phyloP scores from a whole-genome alignment of 192 early-diverging fungal species.

The Jimgerdemannia flammicorona region DNA sequence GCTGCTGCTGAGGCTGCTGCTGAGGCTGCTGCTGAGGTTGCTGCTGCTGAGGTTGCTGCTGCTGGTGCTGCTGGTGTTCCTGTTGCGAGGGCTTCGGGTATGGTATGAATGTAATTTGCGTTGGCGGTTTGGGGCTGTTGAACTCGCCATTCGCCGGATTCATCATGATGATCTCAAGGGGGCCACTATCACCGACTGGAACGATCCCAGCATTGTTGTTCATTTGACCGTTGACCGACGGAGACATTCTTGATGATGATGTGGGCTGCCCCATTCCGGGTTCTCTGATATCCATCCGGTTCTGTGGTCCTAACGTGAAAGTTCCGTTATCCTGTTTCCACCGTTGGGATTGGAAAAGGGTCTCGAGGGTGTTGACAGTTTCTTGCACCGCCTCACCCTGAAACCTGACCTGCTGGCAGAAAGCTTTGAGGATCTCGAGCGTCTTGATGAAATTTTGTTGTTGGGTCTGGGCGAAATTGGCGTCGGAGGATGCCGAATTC shows the following conservation, averaged over 20 bases:
- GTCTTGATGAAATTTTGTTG: neutral
- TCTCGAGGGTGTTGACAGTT: neutral
- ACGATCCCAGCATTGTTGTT: no score
- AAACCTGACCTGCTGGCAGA: neutral
- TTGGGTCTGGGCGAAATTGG: neutral
- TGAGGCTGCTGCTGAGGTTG: no score
- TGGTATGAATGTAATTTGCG: neutral
- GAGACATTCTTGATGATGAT: no score
- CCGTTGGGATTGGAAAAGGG: neutral
- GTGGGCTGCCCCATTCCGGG: no score
- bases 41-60: neutral
- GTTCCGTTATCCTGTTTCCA: neutral
- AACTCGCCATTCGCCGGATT: neutral
- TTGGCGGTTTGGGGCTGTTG: neutral
- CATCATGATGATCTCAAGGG: no score
- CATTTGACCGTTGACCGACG: no score
- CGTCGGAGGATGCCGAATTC: slow-evolving; percentile 3
- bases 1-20: neutral
- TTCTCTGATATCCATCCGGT: neutral
- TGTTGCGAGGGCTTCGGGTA: neutral
- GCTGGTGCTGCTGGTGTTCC: neutral
- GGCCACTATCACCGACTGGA: no score
- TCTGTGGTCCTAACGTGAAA: neutral
- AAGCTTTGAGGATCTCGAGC: neutral
- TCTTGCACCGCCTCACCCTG: neutral